Percentiles rank a stretch among this genome's conserved stretches.
Evolutionary conservation across 306 rosid genomes (phyloP).

Genomic region (Medicago arabica): DNA sequence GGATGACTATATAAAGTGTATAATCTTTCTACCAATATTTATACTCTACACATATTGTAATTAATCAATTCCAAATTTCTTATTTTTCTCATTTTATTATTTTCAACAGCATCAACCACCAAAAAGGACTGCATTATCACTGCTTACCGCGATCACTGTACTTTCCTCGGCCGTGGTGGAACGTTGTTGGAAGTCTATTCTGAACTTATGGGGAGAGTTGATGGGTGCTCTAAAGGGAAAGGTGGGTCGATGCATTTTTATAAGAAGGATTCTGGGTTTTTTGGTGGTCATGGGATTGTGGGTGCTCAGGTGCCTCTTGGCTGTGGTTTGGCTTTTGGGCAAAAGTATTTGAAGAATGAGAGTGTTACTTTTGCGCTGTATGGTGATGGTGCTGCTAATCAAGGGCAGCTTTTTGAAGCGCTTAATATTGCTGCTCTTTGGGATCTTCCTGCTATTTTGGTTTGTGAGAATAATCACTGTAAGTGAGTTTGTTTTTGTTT

Average conservation of each 20-base stretch:
- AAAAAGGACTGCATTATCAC: slow-evolving; percentile 75
- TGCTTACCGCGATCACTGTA: slow-evolving; percentile 91
- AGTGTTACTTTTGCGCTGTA: slow-evolving; percentile 78
- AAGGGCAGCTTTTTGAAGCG: slow-evolving; percentile 94
- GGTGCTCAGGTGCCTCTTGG: slow-evolving; percentile 96
- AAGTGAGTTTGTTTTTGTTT: slow-evolving; percentile 40
- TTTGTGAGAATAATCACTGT: slow-evolving; percentile 98
- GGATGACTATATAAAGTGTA: too few relatives aligned
- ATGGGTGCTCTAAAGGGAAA: slow-evolving; percentile 82
- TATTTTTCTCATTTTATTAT: too few relatives aligned
- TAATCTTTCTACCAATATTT: too few relatives aligned
- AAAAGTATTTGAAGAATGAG: slow-evolving; percentile 78
- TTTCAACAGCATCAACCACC: slow-evolving; percentile 55
- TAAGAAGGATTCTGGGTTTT: slow-evolving; percentile 72
- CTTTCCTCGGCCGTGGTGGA: slow-evolving; percentile 79
- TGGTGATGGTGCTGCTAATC: slow-evolving; percentile 97
- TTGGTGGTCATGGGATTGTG: slow-evolving; percentile 91
- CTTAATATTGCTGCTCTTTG: slow-evolving; percentile 89
- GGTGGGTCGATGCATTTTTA: slow-evolving; percentile 99
- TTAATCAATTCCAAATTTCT: too few relatives aligned
- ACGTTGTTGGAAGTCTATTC: slow-evolving; percentile 60
- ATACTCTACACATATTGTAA: too few relatives aligned
- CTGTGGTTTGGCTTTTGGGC: slow-evolving; percentile 87
- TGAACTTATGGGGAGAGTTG: slow-evolving; percentile 83
- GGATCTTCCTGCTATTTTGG: slow-evolving; percentile 94